Evolutionary conservation across 495 filamentous ascomycete genomes (phyloP).

Genomic region (Penicillium lagena): DNA sequence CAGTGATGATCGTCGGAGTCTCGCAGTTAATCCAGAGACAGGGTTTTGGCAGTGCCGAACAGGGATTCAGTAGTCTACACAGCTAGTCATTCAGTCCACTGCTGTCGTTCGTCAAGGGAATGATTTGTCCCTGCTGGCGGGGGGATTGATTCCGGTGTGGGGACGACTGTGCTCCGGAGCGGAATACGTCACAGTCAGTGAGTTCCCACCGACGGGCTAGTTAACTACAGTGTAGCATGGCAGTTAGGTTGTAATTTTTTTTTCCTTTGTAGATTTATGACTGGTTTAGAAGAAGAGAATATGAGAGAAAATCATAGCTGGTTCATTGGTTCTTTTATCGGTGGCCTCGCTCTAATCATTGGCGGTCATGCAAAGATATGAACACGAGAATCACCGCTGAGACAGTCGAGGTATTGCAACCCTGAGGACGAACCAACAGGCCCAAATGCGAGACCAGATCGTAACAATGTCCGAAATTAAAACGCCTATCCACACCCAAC

Average conservation of each 20-base stretch:
- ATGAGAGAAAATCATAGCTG: too few relatives aligned
- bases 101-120: too few relatives aligned
- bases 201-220: neutral
- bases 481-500: neutral
- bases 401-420: neutral
- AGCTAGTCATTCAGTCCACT: too few relatives aligned
- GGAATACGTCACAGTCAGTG: constrained; percentile 13
- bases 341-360: neutral
- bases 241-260: too few relatives aligned
- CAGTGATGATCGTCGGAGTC: too few relatives aligned
- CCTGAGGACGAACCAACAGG: neutral
- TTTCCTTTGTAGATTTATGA: too few relatives aligned
- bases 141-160: constrained; percentile 17
- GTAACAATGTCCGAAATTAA: too few relatives aligned
- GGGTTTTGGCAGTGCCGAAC: too few relatives aligned
- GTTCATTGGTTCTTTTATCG: too few relatives aligned
- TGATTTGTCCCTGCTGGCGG: constrained; percentile 6
- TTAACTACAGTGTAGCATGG: neutral
- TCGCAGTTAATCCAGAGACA: too few relatives aligned
- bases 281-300: too few relatives aligned
- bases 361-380: neutral
- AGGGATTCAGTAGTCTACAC: too few relatives aligned
- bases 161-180: constrained; percentile 24
- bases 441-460: neutral
- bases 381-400: constrained; percentile 1